phyloP scores from a whole-genome alignment of 2,329 filamentous ascomycete genomes.

The Xylaria sp. region DNA sequence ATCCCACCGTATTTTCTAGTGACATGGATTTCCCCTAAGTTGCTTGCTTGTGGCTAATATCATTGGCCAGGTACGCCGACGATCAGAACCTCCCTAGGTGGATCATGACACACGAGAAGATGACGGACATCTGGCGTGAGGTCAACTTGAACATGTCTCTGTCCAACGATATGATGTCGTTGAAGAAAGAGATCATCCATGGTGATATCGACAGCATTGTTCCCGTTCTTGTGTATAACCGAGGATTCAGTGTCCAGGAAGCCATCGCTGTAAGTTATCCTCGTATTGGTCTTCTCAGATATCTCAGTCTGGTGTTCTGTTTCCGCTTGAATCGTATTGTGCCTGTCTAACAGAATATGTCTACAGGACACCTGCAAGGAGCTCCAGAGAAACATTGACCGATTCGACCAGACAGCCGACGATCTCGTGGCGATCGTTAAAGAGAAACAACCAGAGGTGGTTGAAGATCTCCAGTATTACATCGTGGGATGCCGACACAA shows the following conservation, averaged over 20 bases:
- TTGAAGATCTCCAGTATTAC: not conserved
- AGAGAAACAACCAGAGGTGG: not conserved
- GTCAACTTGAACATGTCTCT: not conserved
- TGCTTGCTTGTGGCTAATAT: not conserved
- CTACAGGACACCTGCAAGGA: not conserved
- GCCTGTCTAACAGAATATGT: not conserved
- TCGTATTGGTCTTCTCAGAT: not conserved
- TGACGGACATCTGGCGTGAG: constrained; percentile 4
- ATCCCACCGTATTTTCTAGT: not conserved
- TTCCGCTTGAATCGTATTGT: not conserved
- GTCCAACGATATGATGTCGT: constrained; percentile 2
- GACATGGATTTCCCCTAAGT: not conserved
- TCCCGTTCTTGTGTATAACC: not conserved
- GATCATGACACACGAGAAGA: constrained; percentile 2
- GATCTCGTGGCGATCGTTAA: not conserved
- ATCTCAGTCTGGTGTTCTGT: not conserved
- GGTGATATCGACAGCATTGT: constrained; percentile 1
- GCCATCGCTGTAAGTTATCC: not conserved
- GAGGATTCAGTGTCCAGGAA: not conserved
- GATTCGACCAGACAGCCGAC: not conserved
- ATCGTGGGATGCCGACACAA: constrained; percentile 1
- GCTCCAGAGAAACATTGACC: not conserved
- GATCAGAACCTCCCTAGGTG: not conserved
- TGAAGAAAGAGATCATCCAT: constrained; percentile 1
- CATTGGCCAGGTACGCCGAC: not conserved